phyloP scores from a whole-genome alignment of 2,329 filamentous ascomycete species.

The Monosporascus sp. region DNA sequence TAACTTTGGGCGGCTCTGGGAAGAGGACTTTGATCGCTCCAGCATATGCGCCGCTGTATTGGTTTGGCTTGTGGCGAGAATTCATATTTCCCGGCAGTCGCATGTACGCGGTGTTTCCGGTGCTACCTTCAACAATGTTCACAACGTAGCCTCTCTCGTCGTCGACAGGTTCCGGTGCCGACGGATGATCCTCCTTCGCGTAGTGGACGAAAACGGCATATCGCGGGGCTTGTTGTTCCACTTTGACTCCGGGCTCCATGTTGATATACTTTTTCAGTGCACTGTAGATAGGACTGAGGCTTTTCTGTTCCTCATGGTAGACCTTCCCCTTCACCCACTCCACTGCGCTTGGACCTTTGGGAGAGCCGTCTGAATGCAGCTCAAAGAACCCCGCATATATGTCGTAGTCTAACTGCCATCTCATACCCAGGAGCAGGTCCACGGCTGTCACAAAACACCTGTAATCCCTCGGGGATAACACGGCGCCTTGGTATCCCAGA shows the following conservation, averaged over 20 bases:
- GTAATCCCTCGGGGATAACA: not conserved
- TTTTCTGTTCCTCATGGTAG: not conserved
- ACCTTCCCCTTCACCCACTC: conserved; percentile 6
- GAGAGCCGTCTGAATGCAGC: not conserved
- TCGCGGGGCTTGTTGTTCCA: not conserved
- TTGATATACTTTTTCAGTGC: conserved; percentile 4
- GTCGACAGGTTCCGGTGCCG: conserved; percentile 4
- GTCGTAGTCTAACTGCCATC: conserved; percentile 4
- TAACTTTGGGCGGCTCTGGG: not conserved
- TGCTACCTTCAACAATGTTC: conserved; percentile 6
- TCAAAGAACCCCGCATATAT: conserved; percentile 16
- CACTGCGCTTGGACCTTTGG: not conserved
- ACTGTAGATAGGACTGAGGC: conserved; percentile 3
- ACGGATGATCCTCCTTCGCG: conserved; percentile 9
- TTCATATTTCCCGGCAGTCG: conserved; percentile 8
- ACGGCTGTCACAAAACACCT: conserved; percentile 7
- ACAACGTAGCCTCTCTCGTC: conserved; percentile 9
- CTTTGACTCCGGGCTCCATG: too few species aligned
- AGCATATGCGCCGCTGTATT: conserved; percentile 14
- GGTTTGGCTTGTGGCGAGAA: conserved; percentile 9
- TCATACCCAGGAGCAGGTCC: conserved; percentile 12
- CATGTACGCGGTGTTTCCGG: conserved; percentile 17
- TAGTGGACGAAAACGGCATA: conserved; percentile 13
- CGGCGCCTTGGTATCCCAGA: conserved; percentile 13
- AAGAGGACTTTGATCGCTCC: conserved; percentile 12